phyloP scores from a whole-genome alignment of 805 yeast genomes.

The Zygotorulaspora florentina region DNA sequence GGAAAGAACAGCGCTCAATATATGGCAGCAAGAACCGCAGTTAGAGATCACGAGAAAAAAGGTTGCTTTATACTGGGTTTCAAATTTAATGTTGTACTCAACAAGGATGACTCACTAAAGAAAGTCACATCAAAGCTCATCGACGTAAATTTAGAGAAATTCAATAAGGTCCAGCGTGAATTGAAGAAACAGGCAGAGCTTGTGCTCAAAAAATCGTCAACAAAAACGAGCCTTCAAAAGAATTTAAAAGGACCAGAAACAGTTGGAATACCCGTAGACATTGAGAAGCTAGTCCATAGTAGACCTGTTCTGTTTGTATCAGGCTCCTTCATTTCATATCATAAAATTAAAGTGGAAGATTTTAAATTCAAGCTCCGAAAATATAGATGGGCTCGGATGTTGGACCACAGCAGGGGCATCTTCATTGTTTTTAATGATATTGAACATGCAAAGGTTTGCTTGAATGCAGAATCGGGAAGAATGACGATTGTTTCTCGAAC shows the following conservation, averaged over 20 bases:
- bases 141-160: slow-evolving; percentile 38
- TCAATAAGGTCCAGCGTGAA: slow-evolving; percentile 36
- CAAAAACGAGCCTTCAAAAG: neutral
- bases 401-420: slow-evolving; percentile 61
- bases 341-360: slow-evolving; percentile 53
- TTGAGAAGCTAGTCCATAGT: slow-evolving; percentile 47
- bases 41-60: slow-evolving; percentile 37
- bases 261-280: slow-evolving; percentile 43
- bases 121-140: slow-evolving; percentile 29
- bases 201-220: slow-evolving; percentile 2
- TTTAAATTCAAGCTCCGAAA: slow-evolving; percentile 54
- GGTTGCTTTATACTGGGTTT: slow-evolving; percentile 48
- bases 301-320: slow-evolving; percentile 55
- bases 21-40: slow-evolving; percentile 44
- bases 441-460: slow-evolving; percentile 26
- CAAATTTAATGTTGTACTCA: slow-evolving; percentile 49
- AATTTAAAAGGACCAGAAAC: slow-evolving; percentile 5
- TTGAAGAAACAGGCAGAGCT: slow-evolving; percentile 23
- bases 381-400: slow-evolving; percentile 62
- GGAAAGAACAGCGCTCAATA: slow-evolving; percentile 50
- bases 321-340: slow-evolving; percentile 50
- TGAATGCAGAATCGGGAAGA: slow-evolving; percentile 23
- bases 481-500: slow-evolving; percentile 23
- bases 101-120: slow-evolving; percentile 40
- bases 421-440: slow-evolving; percentile 60